A percentile compares a stretch with the other conserved stretches of the same genome.
These are phyloP conservation scores for Heritiera littoralis DNA, from an alignment of 345 rosid species.

Conservation along the genomic window DNA sequence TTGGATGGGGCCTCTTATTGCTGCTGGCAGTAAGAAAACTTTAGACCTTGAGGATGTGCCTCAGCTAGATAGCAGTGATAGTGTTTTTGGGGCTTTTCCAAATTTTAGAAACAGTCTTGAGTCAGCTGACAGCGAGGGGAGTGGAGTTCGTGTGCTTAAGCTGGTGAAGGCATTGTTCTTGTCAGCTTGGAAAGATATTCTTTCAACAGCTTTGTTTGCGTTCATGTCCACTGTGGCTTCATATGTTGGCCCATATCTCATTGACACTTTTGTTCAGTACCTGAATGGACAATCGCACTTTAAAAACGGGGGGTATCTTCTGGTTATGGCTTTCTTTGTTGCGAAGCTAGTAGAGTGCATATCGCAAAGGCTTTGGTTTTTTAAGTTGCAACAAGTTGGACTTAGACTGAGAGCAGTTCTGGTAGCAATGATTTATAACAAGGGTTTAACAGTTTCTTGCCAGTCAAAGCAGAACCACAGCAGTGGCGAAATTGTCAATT, in stretches of 20 bases:
- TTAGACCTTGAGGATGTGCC: slow-evolving; percentile 50
- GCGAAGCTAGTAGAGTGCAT: slow-evolving; percentile 62
- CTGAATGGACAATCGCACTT: slow-evolving; percentile 37
- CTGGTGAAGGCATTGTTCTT: slow-evolving; percentile 40
- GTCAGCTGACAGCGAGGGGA: slow-evolving; percentile 33
- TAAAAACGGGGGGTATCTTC: slow-evolving; percentile 44
- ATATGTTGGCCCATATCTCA: slow-evolving; percentile 48
- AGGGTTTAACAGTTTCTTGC: slow-evolving; percentile 56
- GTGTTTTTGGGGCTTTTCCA: slow-evolving; percentile 33
- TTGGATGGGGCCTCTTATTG: slow-evolving; percentile 45
- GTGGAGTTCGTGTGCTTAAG: slow-evolving; percentile 34
- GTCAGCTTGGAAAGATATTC: slow-evolving; percentile 38
- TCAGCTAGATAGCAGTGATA: slow-evolving; percentile 39
- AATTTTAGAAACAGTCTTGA: slow-evolving; percentile 35
- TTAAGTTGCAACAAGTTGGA: slow-evolving; percentile 40
- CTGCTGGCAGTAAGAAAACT: slow-evolving; percentile 41
- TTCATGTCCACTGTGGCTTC: slow-evolving; percentile 31
- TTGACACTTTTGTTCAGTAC: slow-evolving; percentile 56
- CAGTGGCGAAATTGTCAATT: slow-evolving; percentile 66
- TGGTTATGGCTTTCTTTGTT: slow-evolving; percentile 44
- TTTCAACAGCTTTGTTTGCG: slow-evolving; percentile 32
- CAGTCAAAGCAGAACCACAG: slow-evolving; percentile 48
- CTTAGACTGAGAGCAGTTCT: slow-evolving; percentile 48
- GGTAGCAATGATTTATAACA: slow-evolving; percentile 50
- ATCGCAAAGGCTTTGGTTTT: slow-evolving; percentile 51